Base-by-base conservation (phyloP, 768 basidiomycete species). In the Dentipellis sp. region DNA sequence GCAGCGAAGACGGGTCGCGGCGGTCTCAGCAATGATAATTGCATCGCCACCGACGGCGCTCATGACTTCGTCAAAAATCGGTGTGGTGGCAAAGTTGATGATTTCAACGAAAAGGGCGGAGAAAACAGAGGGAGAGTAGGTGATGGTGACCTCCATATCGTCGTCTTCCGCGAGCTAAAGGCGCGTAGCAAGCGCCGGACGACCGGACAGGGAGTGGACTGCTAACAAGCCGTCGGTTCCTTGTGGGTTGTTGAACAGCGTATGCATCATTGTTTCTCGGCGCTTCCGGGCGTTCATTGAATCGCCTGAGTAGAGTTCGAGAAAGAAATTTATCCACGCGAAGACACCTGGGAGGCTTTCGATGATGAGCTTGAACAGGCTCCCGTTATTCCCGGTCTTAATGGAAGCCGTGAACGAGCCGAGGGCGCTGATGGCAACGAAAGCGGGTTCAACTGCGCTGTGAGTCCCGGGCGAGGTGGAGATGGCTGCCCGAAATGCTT, bases 241-340 rank as follows among this genome's bases (percentile, higher is more conserved):
- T 10, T 66, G 65, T 39, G 58, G 50, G 42, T 72, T 58, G 10
- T 64, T 53, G 57, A 65, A 73, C 64, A 70, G 67, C 2, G 59
- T 54, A 2, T 60, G 63, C 9, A 67, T 58, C 22, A 72, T 63
- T n/a, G 70, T 45, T 38, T 65, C 61, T 21, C 65, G 54, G 4
- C 56, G 55, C 36, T 61, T 50, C 5, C 62, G 55, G 12, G 59
- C 47, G 16, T 56, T 53, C 29, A 59, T 54, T 19, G 51, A 46
- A 34, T 57, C 50, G 37, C 65, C 58, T 36, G 69, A 59, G 34
- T 68, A 64, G 4, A 62, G 57, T 9, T 63, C 58, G 62, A 64
- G 68, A 39, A 74, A 64, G 60, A 65, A 73, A 1, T 61, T 62
- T 51, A 69, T 68, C 72, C 73, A 73, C 56, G 70, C 69, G 64